Conservation (phyloP, 805 yeast genomes). For the Geotrichum ghanense region DNA sequence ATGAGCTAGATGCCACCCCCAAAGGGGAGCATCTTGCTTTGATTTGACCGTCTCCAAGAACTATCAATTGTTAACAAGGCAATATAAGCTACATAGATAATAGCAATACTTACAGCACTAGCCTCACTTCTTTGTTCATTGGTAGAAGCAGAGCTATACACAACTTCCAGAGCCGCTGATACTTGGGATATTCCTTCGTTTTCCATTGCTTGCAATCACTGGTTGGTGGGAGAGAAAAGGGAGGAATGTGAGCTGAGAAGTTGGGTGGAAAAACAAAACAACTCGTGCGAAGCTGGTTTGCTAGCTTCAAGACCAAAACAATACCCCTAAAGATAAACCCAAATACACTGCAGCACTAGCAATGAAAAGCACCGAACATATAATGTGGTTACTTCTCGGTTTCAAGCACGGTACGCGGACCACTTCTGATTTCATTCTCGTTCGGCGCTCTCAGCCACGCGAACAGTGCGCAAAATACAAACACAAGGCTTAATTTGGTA, state of each 20-base stretch:
- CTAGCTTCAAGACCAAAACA: no score
- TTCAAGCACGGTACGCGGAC: no score
- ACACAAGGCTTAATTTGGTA: no score
- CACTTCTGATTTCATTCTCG: no score
- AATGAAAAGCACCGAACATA: no score
- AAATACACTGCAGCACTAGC: no score
- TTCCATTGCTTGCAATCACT: slow-evolving; percentile 12
- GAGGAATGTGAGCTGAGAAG: neutral
- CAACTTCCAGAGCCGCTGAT: slow-evolving; percentile 54
- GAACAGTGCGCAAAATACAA: no score
- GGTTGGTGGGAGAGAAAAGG: slow-evolving; percentile 2
- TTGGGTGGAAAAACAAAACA: neutral
- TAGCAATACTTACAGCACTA: slow-evolving; percentile 27
- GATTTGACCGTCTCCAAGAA: slow-evolving; percentile 68
- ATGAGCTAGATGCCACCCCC: slow-evolving; percentile 82
- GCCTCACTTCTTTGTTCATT: slow-evolving; percentile 37
- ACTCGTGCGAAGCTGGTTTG: no score
- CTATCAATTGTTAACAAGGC: slow-evolving; percentile 10
- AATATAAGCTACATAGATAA: no score
- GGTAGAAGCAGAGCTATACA: slow-evolving; percentile 24
- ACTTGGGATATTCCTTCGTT: slow-evolving; percentile 56
- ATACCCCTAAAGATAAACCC: no score
- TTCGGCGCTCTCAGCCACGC: no score
- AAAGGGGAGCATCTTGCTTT: slow-evolving; percentile 74
- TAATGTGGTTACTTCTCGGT: no score